Percentiles rank a stretch among this genome's conserved stretches.
Conservation (phyloP, 148 eudicot genomes). For the Bassia scoparia region DNA sequence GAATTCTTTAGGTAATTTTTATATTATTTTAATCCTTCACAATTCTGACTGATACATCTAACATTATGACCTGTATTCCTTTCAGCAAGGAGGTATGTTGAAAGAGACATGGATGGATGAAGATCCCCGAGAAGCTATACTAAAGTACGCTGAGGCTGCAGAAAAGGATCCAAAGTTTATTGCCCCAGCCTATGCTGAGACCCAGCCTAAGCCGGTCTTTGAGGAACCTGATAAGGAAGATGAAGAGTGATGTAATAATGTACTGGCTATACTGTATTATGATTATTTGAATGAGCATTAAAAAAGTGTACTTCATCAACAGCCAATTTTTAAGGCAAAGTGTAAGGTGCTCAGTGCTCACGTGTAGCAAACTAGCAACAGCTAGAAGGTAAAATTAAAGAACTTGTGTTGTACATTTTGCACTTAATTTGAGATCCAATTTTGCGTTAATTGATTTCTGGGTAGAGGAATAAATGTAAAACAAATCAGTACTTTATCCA, state of each 20-base stretch:
- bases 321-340: not conserved
- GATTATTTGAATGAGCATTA: not conserved
- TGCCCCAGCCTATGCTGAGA: constrained; percentile 87
- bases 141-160: constrained; percentile 87
- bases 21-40: no score
- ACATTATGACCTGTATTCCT: constrained; percentile 9
- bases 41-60: not conserved
- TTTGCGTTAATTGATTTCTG: no score
- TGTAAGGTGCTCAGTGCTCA: not conserved
- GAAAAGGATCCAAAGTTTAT: constrained; percentile 88
- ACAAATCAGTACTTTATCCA: no score
- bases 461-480: no score
- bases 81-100: constrained; percentile 96
- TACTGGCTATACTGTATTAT: no score
- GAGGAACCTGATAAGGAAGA: constrained; percentile 82
- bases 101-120: constrained; percentile 99
- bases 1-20: not conserved
- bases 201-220: constrained; percentile 82
- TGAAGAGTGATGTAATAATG: constrained; percentile 38
- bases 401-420: constrained; percentile 2
- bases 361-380: not conserved
- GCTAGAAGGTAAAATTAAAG: not conserved
- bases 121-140: constrained; percentile 97
- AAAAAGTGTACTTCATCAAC: not conserved
- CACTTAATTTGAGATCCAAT: not conserved